Base-by-base conservation (phyloP, 441 rosid genomes). In the Erodium texanum region DNA sequence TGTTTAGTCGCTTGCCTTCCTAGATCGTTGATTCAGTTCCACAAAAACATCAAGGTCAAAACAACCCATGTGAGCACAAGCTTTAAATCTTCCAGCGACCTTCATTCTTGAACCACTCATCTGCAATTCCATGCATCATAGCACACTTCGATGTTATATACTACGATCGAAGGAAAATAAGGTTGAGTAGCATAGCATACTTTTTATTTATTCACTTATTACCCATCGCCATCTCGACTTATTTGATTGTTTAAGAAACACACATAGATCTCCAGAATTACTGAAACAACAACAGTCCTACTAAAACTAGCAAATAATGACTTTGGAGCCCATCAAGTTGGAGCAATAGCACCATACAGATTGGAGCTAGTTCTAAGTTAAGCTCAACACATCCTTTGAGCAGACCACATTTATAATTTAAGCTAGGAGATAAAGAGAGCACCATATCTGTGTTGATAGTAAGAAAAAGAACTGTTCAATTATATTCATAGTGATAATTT, bases 41-140 rank as follows among this genome's bases (percentile, higher is more conserved):
- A 95, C 97, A 83, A 90, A 95, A 68, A 92, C 96, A 2, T 95
- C 96, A 69, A 95, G 95, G 81, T 95, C 99, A 74, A 95, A 95
- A 77, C 99, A 87, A 41, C 96, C 96, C 96, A 95, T 89, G 82
- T 95, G 99, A 64, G 71, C 84, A 80, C 99, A 95, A 58, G 97
- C 89, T 81, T 80, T 85, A 78, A 95, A 95, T 82, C 99, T 87
- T 78, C 99, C 99, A 68, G 99, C 97, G 66, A 90, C 85, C 77
- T 89, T 95, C 82, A 95, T 92, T 82, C 99, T 87, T 22, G 92
- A 90, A 67, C 97, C 98, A 76, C 99, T 95, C 93, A 87, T 89
- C 99, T 95, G 71, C 48, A 65, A 45, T 23, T 36, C 19, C 32
- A 70, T 18, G 22, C 63, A 76, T 72, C 67, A 67, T 70, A 69